Base-by-base conservation (phyloP, 208 protist species). In the Porcisia hertigi region DNA sequence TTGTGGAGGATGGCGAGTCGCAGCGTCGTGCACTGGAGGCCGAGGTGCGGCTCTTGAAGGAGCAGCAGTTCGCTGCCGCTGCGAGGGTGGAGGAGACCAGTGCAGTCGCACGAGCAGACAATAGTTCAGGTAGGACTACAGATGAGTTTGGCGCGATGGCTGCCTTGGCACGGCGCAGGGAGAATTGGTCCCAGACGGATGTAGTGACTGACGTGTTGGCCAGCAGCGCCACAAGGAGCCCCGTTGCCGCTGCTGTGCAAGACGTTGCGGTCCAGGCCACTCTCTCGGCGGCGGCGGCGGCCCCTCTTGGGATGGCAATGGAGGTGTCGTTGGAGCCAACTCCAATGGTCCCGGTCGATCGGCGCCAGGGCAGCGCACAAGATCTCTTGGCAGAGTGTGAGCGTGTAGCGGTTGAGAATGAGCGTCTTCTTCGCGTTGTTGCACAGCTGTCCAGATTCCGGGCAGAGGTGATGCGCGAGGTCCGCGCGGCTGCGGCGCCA, bases 371-470 rank as follows among this genome's bases (percentile, higher is more conserved):
- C 7, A 53, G 62, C 12, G 25, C 60, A 43, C 47, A 82, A 12
- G 25, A 1, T 18, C 25, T 84, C 43, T 45, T 77, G 7, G 18
- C 0, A 16, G 70, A 77, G 60, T 74, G 54, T 7, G 43, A 59
- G 20, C 18, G 58, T 14, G 62, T 85, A 18, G 53, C 36, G 4
- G 8, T 23, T 0, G 76, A 88, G 59, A 88, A 88, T 25, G 69
- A 1, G 8, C 34, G 45, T 20, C 65, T 83, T 45, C 72, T 39
- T 0, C 45, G 54, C 53, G 77, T 25, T 30, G 25, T 85, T 20
- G 36, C n/a, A 4, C 54, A 77, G 65, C 73, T 78, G 75, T 55
- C 23, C 69, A 78, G 6, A 66, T 89, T 62, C 73, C 83, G 70
- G n/a, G 67, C 12, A 81, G 71, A 49, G 59, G 80, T 80, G 36